phyloP scores from a whole-genome alignment of 2,329 filamentous ascomycete genomes.

The Aureobasidium namibiae region DNA sequence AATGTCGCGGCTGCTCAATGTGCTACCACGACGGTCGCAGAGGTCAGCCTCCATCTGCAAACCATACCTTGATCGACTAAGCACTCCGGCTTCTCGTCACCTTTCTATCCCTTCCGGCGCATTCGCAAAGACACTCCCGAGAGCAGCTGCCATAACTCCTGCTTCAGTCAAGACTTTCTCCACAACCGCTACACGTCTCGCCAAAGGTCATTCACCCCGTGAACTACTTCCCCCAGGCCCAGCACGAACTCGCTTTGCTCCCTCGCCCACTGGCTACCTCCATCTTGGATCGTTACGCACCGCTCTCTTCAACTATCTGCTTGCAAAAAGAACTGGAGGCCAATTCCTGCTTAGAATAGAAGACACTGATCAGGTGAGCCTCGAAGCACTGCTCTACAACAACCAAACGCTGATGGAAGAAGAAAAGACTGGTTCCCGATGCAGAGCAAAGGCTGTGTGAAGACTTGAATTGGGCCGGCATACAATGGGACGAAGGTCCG shows the following conservation, averaged over 20 bases:
- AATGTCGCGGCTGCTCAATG: constrained; percentile 2
- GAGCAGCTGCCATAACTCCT: background rate
- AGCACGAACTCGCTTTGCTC: constrained; percentile 79
- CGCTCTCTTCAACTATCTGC: constrained; percentile 87
- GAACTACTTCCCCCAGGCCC: constrained; percentile 31
- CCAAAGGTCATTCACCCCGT: background rate
- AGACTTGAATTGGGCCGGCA: constrained; percentile 79
- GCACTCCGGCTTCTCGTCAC: background rate
- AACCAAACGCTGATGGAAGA: constrained; percentile 28
- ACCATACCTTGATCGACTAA: background rate
- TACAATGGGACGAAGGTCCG: constrained; percentile 91
- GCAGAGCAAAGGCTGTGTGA: constrained; percentile 70
- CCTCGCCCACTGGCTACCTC: constrained; percentile 87
- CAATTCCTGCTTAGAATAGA: constrained; percentile 88
- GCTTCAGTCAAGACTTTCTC: background rate
- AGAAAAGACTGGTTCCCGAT: constrained; percentile 74
- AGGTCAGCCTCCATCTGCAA: background rate
- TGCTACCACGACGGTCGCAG: background rate
- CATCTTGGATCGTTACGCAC: constrained; percentile 88
- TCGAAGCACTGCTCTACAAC: background rate
- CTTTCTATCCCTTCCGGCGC: background rate
- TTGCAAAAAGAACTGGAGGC: constrained; percentile 80
- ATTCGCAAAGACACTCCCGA: background rate
- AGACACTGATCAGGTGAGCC: constrained; percentile 79
- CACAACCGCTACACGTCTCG: background rate